Evolutionary conservation across 768 basidiomycete genomes (phyloP), one percentile per base, ranked within the genome.

Genomic region (Podaxis mareebaensis): DNA sequence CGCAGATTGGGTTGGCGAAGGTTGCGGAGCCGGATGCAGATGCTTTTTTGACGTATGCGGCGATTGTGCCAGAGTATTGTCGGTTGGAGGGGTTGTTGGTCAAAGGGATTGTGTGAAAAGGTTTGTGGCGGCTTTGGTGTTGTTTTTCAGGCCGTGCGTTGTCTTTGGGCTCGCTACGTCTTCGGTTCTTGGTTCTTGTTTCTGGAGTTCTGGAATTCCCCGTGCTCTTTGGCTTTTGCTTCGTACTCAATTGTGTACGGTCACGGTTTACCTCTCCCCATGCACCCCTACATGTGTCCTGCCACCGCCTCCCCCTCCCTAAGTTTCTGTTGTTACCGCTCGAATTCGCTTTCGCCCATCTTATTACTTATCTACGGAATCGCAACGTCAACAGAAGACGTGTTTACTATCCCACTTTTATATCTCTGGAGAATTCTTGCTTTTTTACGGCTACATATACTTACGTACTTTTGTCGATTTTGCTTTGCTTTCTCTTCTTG

Each of bases 11-110:
- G 15, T 74, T 93, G 53, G 88, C 85, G 36, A 93, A 92, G 74
- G 88, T 94, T 5, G 92, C 93, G 0, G 91, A 93, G 64, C 85
- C 92, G 13, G 93, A 95, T 71, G 76, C 86, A 58, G 93, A 95
- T 73, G 88, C 92, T 60, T 93, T 93, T 74, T 84, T 92, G 85
- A 85, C 89, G 0, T 95, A 95, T 71, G 91, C 92, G 20, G 85
- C 91, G 39, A 90, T 93, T 71, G 89, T 94, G 17, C 90, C 91
- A 28, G 93, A 95, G 76, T 94, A 87, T 73, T 86, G 84, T 77
- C 79, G 93, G 46, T 74, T 95, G 67, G 93, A 95, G 75, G 83
- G 85, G 11, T 88, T 94, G 84, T 74, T 93, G 56, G 83, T 88
- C 67, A 93, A 92, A 69, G 81, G 78, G 26, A 82, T 83, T 53